Evolutionary conservation across 2,329 filamentous ascomycete species (phyloP).

Genomic region (Fusarium poae): DNA sequence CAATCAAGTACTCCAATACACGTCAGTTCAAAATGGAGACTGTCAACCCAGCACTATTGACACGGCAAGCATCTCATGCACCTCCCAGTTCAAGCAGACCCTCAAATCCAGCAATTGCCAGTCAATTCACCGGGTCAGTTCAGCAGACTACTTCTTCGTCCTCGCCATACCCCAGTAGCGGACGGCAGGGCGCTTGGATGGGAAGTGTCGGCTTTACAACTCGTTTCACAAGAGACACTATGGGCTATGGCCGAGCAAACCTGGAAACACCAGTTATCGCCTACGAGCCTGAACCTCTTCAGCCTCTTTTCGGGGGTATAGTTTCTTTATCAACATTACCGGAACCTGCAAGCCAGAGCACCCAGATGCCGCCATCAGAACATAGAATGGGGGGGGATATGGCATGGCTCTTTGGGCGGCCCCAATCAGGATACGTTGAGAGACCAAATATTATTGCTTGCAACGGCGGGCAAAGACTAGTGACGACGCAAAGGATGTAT

Average conservation of each 20-base stretch:
- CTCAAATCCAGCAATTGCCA: neutral
- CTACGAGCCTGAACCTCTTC: constrained; percentile 35
- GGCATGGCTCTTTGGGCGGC: neutral
- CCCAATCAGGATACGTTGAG: neutral
- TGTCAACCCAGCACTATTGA: constrained; percentile 20
- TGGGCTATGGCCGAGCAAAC: constrained; percentile 16
- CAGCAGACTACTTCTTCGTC: neutral
- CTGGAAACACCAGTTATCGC: neutral
- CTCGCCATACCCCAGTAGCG: constrained; percentile 4
- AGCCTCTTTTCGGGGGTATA: constrained; percentile 30
- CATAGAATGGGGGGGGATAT: neutral
- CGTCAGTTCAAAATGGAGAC: constrained; percentile 2
- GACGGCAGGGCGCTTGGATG: constrained; percentile 31
- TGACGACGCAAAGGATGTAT: constrained; percentile 1
- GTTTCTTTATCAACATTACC: constrained; percentile 3
- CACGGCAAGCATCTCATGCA: neutral
- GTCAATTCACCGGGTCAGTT: fast-evolving
- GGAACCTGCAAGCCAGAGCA: neutral
- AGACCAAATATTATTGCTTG: neutral
- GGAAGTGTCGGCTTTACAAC: constrained; percentile 38
- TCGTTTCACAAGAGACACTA: constrained; percentile 19
- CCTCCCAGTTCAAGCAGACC: neutral
- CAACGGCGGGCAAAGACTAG: neutral
- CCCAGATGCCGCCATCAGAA: neutral
- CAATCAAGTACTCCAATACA: neutral